These are phyloP conservation scores for bread wheat (Triticum aestivum) DNA, from an alignment of 176 grass and related monocot genomes.

Conservation along the genomic window DNA sequence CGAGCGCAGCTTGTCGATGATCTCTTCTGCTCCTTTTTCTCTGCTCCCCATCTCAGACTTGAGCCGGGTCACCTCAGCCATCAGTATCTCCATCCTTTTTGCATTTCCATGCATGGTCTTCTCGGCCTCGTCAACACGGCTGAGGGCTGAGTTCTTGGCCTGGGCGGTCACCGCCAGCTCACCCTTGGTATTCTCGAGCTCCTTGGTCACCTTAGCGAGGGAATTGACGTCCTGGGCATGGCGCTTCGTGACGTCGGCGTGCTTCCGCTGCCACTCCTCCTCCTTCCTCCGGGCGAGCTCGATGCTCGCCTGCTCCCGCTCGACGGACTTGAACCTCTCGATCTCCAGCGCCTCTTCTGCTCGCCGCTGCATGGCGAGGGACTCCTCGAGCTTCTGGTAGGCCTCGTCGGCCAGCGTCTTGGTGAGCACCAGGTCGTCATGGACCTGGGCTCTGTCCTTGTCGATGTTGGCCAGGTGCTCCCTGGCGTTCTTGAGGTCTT, in stretches of 20 bases:
- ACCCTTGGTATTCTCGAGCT: constrained; percentile 49
- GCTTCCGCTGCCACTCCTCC: constrained; percentile 54
- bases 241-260: constrained; percentile 39
- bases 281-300: constrained; percentile 47
- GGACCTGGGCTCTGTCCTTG: constrained; percentile 42
- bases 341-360: constrained; percentile 75
- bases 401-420: constrained; percentile 45
- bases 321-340: constrained; percentile 66
- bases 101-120: constrained; percentile 43
- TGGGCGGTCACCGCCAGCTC: constrained; percentile 47
- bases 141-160: constrained; percentile 41
- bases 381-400: constrained; percentile 50
- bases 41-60: constrained; percentile 20
- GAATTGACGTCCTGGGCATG: constrained; percentile 54
- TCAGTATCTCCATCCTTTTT: constrained; percentile 37
- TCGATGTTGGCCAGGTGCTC: constrained; percentile 48
- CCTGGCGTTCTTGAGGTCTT: constrained; percentile 60
- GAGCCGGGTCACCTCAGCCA: constrained; percentile 36
- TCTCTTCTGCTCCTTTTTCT: constrained; percentile 33
- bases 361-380: constrained; percentile 38
- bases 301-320: constrained; percentile 61
- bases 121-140: constrained; percentile 40
- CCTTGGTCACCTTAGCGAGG: constrained; percentile 40
- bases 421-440: constrained; percentile 51
- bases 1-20: not conserved